Conservation (phyloP, 164 flowering plant genomes). For the Vitis amurensis region DNA sequence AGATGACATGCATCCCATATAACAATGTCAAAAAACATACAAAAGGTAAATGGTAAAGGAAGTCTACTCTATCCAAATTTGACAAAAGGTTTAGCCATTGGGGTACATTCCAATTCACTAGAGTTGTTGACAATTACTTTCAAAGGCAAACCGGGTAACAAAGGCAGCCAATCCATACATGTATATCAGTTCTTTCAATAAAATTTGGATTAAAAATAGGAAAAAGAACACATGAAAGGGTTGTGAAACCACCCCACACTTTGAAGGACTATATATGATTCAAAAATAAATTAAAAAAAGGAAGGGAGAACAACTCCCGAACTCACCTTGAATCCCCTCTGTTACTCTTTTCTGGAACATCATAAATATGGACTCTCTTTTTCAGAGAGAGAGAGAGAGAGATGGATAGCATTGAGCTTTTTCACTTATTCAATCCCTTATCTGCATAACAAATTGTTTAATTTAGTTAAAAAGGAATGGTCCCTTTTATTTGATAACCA, state of each 20-base stretch:
- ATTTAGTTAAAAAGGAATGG: neutral
- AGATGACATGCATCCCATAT: neutral
- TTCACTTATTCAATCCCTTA: neutral
- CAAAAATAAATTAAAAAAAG: neutral
- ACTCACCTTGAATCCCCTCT: slow-evolving; percentile 10
- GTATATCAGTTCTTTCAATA: slow-evolving; percentile 1
- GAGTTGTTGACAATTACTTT: neutral
- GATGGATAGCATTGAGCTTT: too few species aligned
- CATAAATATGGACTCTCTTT: neutral
- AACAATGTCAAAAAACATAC: neutral
- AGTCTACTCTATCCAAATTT: neutral
- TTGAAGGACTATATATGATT: neutral
- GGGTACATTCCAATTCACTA: neutral
- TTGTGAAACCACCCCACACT: slow-evolving; percentile 9
- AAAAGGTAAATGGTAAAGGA: neutral
- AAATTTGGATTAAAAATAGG: neutral
- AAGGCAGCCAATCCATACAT: neutral
- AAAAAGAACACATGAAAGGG: neutral
- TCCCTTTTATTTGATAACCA: neutral
- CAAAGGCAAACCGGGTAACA: neutral
- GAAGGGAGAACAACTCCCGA: neutral
- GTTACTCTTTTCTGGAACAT: neutral
- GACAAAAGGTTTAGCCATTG: neutral
- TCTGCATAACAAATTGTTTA: slow-evolving; percentile 2
- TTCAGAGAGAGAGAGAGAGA: too few species aligned